These are phyloP conservation scores for Sextonia rubra DNA, from an alignment of 164 flowering plant species.

Conservation along the genomic window DNA sequence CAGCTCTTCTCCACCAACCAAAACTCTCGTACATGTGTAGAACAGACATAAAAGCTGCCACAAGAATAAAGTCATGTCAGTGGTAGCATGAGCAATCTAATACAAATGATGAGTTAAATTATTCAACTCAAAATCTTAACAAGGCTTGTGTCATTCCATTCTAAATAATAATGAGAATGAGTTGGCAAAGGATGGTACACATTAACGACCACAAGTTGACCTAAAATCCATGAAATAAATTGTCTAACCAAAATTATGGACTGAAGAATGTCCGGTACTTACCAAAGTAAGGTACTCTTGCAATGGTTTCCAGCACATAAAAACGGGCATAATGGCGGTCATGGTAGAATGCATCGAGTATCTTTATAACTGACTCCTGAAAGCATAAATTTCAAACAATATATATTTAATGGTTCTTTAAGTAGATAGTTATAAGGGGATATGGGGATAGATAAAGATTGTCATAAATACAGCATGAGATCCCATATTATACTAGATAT, in stretches of 20 bases:
- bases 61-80: conserved; percentile 10
- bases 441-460: too few species aligned
- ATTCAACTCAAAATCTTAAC: conserved; percentile 3
- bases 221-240: not conserved
- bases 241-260: not conserved
- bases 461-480: too few species aligned
- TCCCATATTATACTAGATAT: too few species aligned
- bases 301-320: conserved; percentile 93
- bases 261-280: conserved; percentile 19
- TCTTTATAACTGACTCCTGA: conserved; percentile 89
- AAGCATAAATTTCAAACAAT: conserved; percentile 8
- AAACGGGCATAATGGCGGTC: conserved; percentile 85
- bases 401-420: not conserved
- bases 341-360: conserved; percentile 76
- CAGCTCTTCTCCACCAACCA: conserved; percentile 99
- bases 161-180: not conserved
- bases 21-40: conserved; percentile 94
- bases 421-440: not conserved
- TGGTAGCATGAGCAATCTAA: conserved; percentile 6
- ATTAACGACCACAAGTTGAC: not conserved
- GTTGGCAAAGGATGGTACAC: not conserved
- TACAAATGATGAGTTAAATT: not conserved
- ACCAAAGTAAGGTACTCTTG: conserved; percentile 99
- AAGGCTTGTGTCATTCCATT: not conserved
- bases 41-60: conserved; percentile 92